Evolutionary conservation across 1,139 yeast species (phyloP).

Genomic region (Zygosaccharomyces sapae): DNA sequence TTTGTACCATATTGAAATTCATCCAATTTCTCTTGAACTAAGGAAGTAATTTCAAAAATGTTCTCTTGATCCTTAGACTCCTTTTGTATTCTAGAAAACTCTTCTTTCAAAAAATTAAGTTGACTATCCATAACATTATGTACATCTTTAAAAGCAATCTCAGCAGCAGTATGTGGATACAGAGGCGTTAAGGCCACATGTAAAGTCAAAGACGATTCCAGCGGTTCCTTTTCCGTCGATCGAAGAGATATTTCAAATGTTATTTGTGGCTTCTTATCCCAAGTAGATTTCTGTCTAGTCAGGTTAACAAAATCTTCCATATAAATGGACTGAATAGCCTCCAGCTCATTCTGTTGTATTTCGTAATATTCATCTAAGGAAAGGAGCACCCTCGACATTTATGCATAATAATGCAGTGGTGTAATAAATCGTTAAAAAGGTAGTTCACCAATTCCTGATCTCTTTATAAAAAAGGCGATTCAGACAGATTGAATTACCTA

Average conservation of each 20-base stretch:
- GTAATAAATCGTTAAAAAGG: no score
- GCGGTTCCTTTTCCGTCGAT: constrained; percentile 48
- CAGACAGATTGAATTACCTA: no score
- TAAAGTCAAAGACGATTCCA: constrained; percentile 49
- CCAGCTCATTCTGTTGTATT: constrained; percentile 46
- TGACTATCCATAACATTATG: constrained; percentile 63
- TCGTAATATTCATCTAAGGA: constrained; percentile 41
- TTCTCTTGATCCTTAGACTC: constrained; percentile 73
- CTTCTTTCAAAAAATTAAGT: constrained; percentile 44
- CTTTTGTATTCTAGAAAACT: constrained; percentile 48
- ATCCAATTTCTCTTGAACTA: constrained; percentile 67
- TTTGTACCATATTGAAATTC: constrained; percentile 56
- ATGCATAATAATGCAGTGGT: constrained; percentile 8
- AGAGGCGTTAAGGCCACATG: constrained; percentile 78
- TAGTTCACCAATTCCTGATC: no score
- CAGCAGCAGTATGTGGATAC: constrained; percentile 77
- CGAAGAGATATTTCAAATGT: constrained; percentile 64
- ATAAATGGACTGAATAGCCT: constrained; percentile 80
- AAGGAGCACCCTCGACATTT: constrained; percentile 31
- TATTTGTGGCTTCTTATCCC: constrained; percentile 80
- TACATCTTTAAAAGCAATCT: constrained; percentile 54
- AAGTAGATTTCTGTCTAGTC: constrained; percentile 61
- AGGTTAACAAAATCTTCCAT: constrained; percentile 71
- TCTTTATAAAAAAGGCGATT: no score
- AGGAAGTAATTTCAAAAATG: constrained; percentile 69